Percentiles rank a stretch among this genome's conserved stretches.
These are phyloP conservation scores for Mixia osmundae DNA, from an alignment of 1,284 basidiomycete species.

Conservation along the genomic window DNA sequence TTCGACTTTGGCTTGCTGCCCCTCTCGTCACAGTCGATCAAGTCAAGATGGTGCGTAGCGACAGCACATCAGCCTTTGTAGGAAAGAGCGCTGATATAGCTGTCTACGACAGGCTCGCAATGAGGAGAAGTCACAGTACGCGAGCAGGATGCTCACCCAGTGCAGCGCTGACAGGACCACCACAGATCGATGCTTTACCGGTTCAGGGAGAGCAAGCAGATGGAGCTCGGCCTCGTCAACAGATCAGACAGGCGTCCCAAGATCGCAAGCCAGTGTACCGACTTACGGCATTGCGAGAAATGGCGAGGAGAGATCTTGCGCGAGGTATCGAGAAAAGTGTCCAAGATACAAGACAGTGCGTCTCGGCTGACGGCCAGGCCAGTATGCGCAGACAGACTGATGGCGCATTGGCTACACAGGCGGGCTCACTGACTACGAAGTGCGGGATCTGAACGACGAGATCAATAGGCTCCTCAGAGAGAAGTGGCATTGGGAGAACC, in stretches of 20 bases:
- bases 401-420: conserved; percentile 28
- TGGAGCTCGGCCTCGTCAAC: conserved; percentile 66
- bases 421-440: conserved; percentile 82
- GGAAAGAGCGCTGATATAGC: not conserved
- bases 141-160: conserved; percentile 1
- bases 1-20: too few relatives aligned
- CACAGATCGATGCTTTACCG: conserved; percentile 76
- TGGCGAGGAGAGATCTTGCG: conserved; percentile 87
- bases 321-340: conserved; percentile 87
- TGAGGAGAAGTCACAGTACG: conserved; percentile 71
- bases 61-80: too few relatives aligned
- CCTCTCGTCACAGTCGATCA: too few relatives aligned
- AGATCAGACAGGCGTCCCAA: conserved; percentile 57
- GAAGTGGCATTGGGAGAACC: conserved; percentile 92
- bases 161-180: not conserved
- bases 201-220: conserved; percentile 83
- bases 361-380: conserved; percentile 14
- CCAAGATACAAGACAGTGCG: conserved; percentile 88
- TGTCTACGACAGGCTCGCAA: too few relatives aligned
- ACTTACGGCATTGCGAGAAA: conserved; percentile 71
- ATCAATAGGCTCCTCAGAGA: conserved; percentile 91
- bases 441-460: conserved; percentile 89
- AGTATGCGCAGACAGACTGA: not conserved
- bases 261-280: conserved; percentile 75
- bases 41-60: too few relatives aligned